Evolutionary conservation across 169 alveolate species (phyloP).

Genomic region (Eimeria sp.): DNA sequence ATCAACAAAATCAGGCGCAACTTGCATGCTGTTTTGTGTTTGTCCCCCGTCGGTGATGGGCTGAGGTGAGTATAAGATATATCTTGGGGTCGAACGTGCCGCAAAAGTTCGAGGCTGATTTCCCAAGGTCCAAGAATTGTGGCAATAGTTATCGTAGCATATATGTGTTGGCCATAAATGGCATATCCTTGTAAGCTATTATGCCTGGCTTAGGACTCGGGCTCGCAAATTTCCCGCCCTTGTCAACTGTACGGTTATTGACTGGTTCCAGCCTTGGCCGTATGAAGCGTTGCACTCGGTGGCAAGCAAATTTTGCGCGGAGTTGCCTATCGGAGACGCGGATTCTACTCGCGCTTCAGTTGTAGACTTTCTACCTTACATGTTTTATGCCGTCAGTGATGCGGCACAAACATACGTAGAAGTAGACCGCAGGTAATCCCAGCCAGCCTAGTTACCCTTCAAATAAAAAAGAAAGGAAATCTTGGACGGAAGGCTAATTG

Average conservation of each 20-base stretch:
- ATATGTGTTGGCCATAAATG: neutral
- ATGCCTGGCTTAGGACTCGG: constrained; percentile 78
- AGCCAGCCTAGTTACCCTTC: neutral
- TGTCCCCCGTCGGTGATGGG: constrained; percentile 97
- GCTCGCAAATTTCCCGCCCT: constrained; percentile 97
- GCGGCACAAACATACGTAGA: constrained; percentile 78
- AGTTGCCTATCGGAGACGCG: constrained; percentile 90
- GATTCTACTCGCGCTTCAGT: constrained; percentile 90
- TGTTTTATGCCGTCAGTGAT: constrained; percentile 88
- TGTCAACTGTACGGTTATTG: constrained; percentile 96
- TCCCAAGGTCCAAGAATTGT: neutral
- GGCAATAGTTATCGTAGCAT: neutral
- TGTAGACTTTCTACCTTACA: constrained; percentile 94
- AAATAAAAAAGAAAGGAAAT: neutral
- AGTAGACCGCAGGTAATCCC: constrained; percentile 57
- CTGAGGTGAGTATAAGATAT: constrained; percentile 87
- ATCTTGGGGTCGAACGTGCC: neutral
- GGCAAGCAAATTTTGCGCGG: constrained; percentile 93
- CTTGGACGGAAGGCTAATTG: neutral
- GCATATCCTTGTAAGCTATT: neutral
- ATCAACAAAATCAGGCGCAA: constrained; percentile 95
- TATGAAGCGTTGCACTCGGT: constrained; percentile 96
- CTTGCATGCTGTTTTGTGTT: constrained; percentile 97
- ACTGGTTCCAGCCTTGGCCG: constrained; percentile 99
- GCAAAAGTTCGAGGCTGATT: neutral